Conservation (phyloP, 75 land plant species). For the Selaginella moellendorffii region DNA sequence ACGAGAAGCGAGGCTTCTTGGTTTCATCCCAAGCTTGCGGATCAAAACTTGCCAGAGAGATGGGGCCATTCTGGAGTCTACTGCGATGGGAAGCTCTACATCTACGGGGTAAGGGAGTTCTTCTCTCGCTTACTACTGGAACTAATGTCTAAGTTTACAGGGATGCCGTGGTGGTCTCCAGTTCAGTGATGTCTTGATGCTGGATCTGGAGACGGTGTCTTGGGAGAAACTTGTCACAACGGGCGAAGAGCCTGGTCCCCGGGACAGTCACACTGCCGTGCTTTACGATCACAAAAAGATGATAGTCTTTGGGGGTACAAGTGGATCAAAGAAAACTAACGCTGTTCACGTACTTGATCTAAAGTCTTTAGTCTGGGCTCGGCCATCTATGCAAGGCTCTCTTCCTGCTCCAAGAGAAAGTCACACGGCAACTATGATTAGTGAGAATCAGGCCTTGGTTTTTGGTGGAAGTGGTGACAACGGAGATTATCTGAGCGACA, state of each 20-base stretch:
- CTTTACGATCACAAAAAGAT: background rate
- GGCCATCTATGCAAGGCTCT: background rate
- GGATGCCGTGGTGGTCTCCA: constrained; percentile 71
- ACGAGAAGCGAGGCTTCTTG: no score
- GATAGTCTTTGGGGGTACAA: constrained; percentile 5
- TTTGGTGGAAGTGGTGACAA: constrained; percentile 17
- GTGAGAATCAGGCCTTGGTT: background rate
- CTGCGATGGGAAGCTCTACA: constrained; percentile 39
- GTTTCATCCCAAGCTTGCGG: constrained; percentile 47
- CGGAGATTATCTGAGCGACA: background rate
- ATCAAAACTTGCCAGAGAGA: constrained; percentile 47
- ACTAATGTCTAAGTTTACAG: constrained; percentile 14
- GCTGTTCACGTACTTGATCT: background rate
- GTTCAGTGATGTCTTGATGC: constrained; percentile 45
- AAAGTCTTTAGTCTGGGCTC: background rate
- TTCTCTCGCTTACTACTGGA: background rate
- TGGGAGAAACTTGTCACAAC: constrained; percentile 39
- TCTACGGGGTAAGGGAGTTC: constrained; percentile 39
- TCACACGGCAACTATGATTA: constrained; percentile 1
- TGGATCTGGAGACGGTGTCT: constrained; percentile 42
- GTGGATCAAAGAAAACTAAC: background rate
- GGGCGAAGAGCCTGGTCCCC: constrained; percentile 19
- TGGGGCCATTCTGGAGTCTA: constrained; percentile 71
- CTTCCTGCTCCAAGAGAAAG: constrained; percentile 3
- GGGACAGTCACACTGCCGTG: constrained; percentile 2